Evolutionary conservation across 306 rosid genomes (phyloP).

Genomic region (Ormosia semicastrata): DNA sequence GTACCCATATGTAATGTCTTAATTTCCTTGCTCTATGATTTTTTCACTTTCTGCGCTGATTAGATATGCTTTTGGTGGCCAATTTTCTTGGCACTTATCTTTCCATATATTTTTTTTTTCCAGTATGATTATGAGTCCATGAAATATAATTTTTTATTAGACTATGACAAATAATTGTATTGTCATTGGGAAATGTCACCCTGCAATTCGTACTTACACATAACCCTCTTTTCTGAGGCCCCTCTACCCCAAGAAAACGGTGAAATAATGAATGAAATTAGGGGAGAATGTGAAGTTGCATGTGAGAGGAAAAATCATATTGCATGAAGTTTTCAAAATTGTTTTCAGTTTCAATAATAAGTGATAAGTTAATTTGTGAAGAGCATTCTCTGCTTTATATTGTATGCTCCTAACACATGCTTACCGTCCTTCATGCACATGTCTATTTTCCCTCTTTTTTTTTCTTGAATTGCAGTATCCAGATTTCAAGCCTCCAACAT

Average conservation of each 20-base stretch:
- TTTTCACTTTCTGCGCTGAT: conserved; percentile 24
- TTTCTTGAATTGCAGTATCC: conserved; percentile 71
- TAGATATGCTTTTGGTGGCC: conserved; percentile 6
- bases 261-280: background rate
- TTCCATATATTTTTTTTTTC: conserved; percentile 3
- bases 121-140: conserved; percentile 9
- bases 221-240: background rate
- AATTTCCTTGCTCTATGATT: conserved; percentile 7
- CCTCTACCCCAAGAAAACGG: background rate
- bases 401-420: background rate
- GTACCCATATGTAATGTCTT: conserved; percentile 64
- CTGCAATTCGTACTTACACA: background rate
- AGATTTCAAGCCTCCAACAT: conserved; percentile 95
- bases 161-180: background rate
- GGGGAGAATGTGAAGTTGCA: conserved; percentile 3
- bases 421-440: background rate
- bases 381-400: background rate
- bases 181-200: background rate
- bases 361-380: background rate
- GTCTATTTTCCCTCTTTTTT: background rate
- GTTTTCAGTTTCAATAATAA: background rate
- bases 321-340: background rate
- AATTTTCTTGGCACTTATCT: conserved; percentile 22
- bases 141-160: background rate
- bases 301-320: background rate